phyloP scores from a whole-genome alignment of 2,329 filamentous ascomycete species.

The Aspergillus sp. region DNA sequence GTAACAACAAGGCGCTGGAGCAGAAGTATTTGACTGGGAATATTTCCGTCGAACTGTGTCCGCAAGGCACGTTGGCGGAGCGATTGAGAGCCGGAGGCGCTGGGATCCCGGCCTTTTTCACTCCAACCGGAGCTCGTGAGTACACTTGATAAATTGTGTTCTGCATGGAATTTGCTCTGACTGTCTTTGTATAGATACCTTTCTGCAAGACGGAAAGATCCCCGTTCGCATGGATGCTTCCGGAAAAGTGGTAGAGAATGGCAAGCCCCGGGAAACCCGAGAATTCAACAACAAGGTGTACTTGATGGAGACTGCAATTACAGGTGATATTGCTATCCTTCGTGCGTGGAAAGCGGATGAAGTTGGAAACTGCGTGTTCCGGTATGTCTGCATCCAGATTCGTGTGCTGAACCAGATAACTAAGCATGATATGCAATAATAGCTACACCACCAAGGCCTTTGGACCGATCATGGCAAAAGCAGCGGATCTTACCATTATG shows the following conservation, averaged over 20 bases:
- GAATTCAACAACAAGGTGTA: conserved; percentile 66
- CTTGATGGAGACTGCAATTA: conserved; percentile 68
- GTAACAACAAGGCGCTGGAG: conserved; percentile 69
- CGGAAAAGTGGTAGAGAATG: conserved; percentile 66
- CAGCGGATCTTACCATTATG: conserved; percentile 67
- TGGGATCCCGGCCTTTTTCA: conserved; percentile 74
- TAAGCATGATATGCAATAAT: conserved; percentile 1
- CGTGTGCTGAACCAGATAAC: conserved; percentile 32
- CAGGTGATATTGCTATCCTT: conserved; percentile 68
- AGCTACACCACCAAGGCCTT: conserved; percentile 66
- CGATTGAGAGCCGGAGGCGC: conserved; percentile 63
- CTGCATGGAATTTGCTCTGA: background rate
- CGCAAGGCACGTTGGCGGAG: conserved; percentile 50
- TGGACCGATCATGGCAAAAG: conserved; percentile 71
- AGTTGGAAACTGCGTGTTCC: conserved; percentile 71
- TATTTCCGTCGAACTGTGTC: conserved; percentile 66
- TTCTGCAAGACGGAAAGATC: conserved; percentile 33
- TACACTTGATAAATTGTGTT: conserved; percentile 8
- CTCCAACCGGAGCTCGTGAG: conserved; percentile 61
- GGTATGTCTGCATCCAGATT: conserved; percentile 37
- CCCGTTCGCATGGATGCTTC: conserved; percentile 75
- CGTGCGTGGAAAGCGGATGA: conserved; percentile 69
- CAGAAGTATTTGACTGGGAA: conserved; percentile 66
- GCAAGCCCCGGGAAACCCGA: conserved; percentile 59
- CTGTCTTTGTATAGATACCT: conserved; percentile 21